Evolutionary conservation across 352 stramenopile species (phyloP).

Genomic region (Pythium myriotylum): DNA sequence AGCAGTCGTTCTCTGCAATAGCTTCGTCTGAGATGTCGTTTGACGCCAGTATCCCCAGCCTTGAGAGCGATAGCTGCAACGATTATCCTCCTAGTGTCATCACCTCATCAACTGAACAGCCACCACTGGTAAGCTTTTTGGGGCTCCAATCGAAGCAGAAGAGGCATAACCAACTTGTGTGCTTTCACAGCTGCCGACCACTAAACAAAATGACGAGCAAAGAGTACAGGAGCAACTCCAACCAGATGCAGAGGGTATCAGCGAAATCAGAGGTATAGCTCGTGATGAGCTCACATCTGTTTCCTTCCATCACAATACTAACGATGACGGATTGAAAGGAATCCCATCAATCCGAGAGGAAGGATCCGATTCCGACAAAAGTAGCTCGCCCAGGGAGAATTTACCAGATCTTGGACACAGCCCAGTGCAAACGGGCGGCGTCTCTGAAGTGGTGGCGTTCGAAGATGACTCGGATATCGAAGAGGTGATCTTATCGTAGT

Average conservation of each 20-base stretch:
- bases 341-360: slow-evolving; percentile 13
- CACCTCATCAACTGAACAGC: slow-evolving; percentile 9
- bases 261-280: slow-evolving; percentile 12
- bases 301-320: too few species aligned
- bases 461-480: slow-evolving; percentile 50
- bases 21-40: slow-evolving; percentile 56
- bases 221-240: too few species aligned
- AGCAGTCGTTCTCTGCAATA: slow-evolving; percentile 30
- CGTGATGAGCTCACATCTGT: too few species aligned
- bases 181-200: too few species aligned
- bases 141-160: too few species aligned
- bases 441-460: slow-evolving; percentile 22
- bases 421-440: too few species aligned
- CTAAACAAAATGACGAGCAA: too few species aligned
- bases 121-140: slow-evolving; percentile 15
- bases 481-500: slow-evolving; percentile 44
- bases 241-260: background rate
- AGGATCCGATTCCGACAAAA: background rate
- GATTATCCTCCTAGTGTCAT: slow-evolving; percentile 9
- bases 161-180: too few species aligned
- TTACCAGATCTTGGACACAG: too few species aligned
- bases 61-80: slow-evolving; percentile 32
- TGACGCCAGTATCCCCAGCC: slow-evolving; percentile 38
- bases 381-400: background rate
- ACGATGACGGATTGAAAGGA: slow-evolving; percentile 1